phyloP scores from a whole-genome alignment of 2,329 filamentous ascomycete genomes.

The Aureobasidium lini region DNA sequence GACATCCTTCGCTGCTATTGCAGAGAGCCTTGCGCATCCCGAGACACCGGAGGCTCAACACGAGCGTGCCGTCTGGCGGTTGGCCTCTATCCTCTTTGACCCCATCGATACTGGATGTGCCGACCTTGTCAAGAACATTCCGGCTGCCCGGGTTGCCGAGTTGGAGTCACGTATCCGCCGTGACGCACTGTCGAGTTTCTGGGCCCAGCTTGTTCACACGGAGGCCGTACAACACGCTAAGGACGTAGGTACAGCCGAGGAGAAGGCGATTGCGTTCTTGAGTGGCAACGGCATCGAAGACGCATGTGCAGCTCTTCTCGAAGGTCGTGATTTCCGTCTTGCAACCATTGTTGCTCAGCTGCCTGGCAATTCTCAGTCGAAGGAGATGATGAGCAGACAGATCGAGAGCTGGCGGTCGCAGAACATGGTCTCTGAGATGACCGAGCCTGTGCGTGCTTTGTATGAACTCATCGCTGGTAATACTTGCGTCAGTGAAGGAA shows the following conservation, averaged over 20 bases:
- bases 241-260: conserved; percentile 60
- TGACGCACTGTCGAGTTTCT: conserved; percentile 62
- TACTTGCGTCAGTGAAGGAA: conserved; percentile 73
- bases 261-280: conserved; percentile 75
- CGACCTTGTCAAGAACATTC: conserved; percentile 31
- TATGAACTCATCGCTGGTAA: conserved; percentile 89
- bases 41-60: conserved; percentile 31
- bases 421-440: conserved; percentile 81
- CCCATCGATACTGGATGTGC: conserved; percentile 34
- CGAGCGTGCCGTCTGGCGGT: conserved; percentile 74
- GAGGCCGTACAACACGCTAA: conserved; percentile 41
- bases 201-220: conserved; percentile 38
- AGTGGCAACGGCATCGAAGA: conserved; percentile 72
- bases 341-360: conserved; percentile 78
- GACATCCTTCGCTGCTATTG: conserved; percentile 42
- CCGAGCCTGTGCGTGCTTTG: conserved; percentile 71
- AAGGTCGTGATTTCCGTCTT: conserved; percentile 72
- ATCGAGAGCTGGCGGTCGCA: conserved; percentile 76
- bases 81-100: conserved; percentile 83
- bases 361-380: conserved; percentile 61
- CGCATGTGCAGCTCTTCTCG: conserved; percentile 71
- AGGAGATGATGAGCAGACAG: conserved; percentile 70
- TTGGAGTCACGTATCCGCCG: conserved; percentile 38
- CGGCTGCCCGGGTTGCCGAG: conserved; percentile 34
- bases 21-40: conserved; percentile 23